A percentile compares a stretch with the other conserved stretches of the same genome.
These are phyloP conservation scores for Aquanectria penicillioides DNA, from an alignment of 2,329 filamentous ascomycete species.

Conservation along the genomic window DNA sequence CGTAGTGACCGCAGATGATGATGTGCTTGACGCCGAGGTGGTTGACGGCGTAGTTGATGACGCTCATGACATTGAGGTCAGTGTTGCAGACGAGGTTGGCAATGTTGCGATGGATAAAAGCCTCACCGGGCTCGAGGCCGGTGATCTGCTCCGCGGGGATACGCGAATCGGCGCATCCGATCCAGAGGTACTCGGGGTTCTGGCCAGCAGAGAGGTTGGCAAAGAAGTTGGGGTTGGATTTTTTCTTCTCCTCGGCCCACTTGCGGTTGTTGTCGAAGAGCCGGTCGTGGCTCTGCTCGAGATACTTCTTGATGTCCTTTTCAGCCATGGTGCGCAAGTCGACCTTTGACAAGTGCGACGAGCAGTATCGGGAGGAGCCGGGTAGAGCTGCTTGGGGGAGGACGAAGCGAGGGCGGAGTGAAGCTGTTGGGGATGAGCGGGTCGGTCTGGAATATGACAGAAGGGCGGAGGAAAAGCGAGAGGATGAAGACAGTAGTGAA, in stretches of 20 bases:
- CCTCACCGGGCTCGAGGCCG: conserved; percentile 85
- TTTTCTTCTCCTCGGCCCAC: conserved; percentile 70
- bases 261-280: conserved; percentile 75
- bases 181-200: conserved; percentile 81
- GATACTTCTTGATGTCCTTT: conserved; percentile 62
- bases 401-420: conserved; percentile 12
- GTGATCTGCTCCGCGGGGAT: conserved; percentile 92
- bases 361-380: conserved; percentile 12
- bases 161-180: conserved; percentile 90
- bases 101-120: conserved; percentile 95
- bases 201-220: conserved; percentile 71
- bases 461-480: neutral
- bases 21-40: conserved; percentile 86
- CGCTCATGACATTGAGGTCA: conserved; percentile 82
- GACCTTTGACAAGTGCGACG: conserved; percentile 17
- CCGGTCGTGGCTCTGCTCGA: conserved; percentile 71
- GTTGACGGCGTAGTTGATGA: conserved; percentile 87
- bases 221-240: conserved; percentile 73
- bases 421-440: neutral
- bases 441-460: neutral
- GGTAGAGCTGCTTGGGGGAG: conserved; percentile 24
- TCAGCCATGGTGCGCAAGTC: conserved; percentile 47
- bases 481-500: conserved; percentile 1
- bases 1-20: conserved; percentile 82
- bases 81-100: conserved; percentile 85